Base-by-base conservation (phyloP, 140 eudicot genomes). In the Artemisia princeps region DNA sequence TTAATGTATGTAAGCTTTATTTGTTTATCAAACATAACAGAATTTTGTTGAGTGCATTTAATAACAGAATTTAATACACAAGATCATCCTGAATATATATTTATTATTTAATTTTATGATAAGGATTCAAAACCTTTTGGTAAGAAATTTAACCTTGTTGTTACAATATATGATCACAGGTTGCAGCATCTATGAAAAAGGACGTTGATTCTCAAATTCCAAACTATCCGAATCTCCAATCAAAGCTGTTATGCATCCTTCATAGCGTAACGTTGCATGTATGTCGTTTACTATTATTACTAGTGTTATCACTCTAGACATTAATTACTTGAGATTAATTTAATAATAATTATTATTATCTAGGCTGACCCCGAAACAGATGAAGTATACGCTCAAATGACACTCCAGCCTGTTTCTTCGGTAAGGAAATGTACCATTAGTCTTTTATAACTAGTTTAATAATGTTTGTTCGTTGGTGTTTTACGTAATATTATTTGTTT, bases 321-420 rank as follows among this genome's bases (percentile, higher is more conserved):
- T 37, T 6, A 37, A 6, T 37, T 37, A 37, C 44, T 37, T 37
- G 44, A 37, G 44, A 37, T 37, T 2, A 37, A 6, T 37, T 37
- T 6, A 37, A 37, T 30, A 30, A 0, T 37, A 11, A 28, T 42
- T 33, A 37, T 13, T 7, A 53, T 60, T 3, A 69, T 54, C 64
- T 76, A 90, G 97, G 97, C 97, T 20, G 97, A 90, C 74, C 89
- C 90, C 15, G 97, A 89, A 68, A 89, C 97, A 20, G 97, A 89
- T 55, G 97, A 89, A 77, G 97, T 89, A 2, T 89, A 89, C 70
- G 95, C 97, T 50, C 89, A 89, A 68, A 89, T 89, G 97, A 89
- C 97, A 17, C 92, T 89, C 24, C 97, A 86, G 59, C 97, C 97
- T 2, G 85, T 89, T 66, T 84, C 95, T 72, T 82, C 95, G 73